phyloP scores from a whole-genome alignment of 345 rosid species.

The Lepidium africanum region DNA sequence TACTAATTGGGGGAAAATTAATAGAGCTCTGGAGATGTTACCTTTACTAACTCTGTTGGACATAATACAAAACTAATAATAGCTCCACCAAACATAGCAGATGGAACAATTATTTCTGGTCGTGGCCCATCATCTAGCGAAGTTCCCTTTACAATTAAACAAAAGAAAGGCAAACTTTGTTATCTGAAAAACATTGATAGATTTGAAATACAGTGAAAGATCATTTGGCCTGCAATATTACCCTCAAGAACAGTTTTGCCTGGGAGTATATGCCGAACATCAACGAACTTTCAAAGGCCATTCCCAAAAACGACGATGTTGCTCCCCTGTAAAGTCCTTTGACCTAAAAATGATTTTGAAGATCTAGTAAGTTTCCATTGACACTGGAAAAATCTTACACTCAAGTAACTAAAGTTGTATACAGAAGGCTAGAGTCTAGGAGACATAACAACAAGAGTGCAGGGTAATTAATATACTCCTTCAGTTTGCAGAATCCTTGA shows the following conservation, averaged over 20 bases:
- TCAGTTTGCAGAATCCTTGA: slow-evolving; percentile 67
- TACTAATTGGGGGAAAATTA: not conserved
- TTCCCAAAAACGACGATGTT: slow-evolving; percentile 77
- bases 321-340: slow-evolving; percentile 90
- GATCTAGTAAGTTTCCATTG: not conserved
- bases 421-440: not conserved
- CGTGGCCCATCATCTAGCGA: slow-evolving; percentile 43
- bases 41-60: slow-evolving; percentile 91
- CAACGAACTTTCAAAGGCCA: slow-evolving; percentile 92
- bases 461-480: slow-evolving; percentile 51
- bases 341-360: slow-evolving; percentile 38
- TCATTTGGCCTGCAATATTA: not conserved
- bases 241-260: slow-evolving; percentile 78
- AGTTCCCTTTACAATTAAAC: slow-evolving; percentile 41
- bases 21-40: slow-evolving; percentile 18
- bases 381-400: not conserved
- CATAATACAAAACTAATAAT: slow-evolving; percentile 81
- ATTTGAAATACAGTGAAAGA: not conserved
- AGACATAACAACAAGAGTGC: not conserved
- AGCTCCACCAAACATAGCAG: slow-evolving; percentile 87
- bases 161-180: not conserved
- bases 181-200: not conserved
- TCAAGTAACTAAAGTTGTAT: not conserved
- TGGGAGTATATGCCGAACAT: slow-evolving; percentile 90
- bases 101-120: slow-evolving; percentile 66